phyloP scores from a whole-genome alignment of 2,329 filamentous ascomycete genomes.

The Aspergillus tamarii region DNA sequence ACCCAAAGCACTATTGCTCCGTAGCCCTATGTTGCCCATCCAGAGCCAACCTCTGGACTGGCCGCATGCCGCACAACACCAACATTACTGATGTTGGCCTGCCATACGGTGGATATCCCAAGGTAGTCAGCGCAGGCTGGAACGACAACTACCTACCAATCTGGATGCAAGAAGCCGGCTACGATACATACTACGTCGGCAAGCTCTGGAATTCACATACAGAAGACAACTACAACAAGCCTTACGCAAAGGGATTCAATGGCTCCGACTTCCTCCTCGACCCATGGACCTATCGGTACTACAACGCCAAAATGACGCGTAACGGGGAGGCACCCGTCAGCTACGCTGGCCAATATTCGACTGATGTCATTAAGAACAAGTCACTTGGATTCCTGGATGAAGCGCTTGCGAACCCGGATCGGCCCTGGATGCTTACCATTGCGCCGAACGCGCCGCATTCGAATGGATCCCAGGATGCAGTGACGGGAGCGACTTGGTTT shows the following conservation, averaged over 20 bases:
- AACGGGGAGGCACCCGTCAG: constrained; percentile 59
- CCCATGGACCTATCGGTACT: constrained; percentile 68
- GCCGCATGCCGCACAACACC: constrained; percentile 68
- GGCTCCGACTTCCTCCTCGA: constrained; percentile 64
- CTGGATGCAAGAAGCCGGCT: constrained; percentile 71
- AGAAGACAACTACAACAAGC: constrained; percentile 62
- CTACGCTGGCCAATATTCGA: constrained; percentile 57
- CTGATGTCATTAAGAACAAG: constrained; percentile 62
- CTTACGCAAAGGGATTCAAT: constrained; percentile 63
- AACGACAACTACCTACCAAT: constrained; percentile 71
- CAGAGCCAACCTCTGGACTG: constrained; percentile 65
- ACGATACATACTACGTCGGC: constrained; percentile 71
- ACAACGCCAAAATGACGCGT: constrained; percentile 63
- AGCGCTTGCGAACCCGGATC: constrained; percentile 50
- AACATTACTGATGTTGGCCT: constrained; percentile 61
- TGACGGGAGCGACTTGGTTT: constrained; percentile 25
- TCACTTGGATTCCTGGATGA: constrained; percentile 63
- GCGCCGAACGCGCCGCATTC: constrained; percentile 68
- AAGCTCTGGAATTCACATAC: constrained; percentile 71
- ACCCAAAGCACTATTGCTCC: constrained; percentile 62
- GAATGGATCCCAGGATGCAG: constrained; percentile 38
- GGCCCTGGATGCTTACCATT: constrained; percentile 68
- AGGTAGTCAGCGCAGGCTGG: constrained; percentile 66
- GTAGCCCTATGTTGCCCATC: constrained; percentile 68
- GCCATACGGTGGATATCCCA: constrained; percentile 57